Evolutionary conservation across 2,329 filamentous ascomycete species (phyloP), one percentile per base, ranked within the genome.

Genomic region (Zymoseptoria pseudotritici): DNA sequence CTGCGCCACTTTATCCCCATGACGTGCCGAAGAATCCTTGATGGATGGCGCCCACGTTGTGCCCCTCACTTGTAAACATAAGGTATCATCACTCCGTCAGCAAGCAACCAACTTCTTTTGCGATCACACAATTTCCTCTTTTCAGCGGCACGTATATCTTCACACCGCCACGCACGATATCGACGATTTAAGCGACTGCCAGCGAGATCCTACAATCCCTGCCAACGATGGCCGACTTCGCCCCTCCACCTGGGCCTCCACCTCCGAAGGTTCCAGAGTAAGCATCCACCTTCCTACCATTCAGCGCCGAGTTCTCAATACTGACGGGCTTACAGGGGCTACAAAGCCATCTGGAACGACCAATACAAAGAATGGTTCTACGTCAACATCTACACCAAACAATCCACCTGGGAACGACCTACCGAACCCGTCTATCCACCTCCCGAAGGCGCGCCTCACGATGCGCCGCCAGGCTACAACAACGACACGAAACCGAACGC

Each of bases 361-460:
- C 86, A 94, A 71, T 96, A 96, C 79, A 87, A 87, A 70, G 88
- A 94, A 82, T 96, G 90, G 87, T 96, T 94, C 83, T 97, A 89
- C 78, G 89, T 96, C 62, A 94, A 97, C 78, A 84, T 89, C 62
- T 84, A 86, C 75, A 96, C 91, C 65, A 94, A 94, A 70, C 82
- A 88, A 72, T 96, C 92, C 4, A 89, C 93, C 81, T 97, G 92
- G 92, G 89, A 96, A 4, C 87, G 85, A 67, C 91, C 91, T 19
- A 90, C 86, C 46, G 81, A 81, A 57, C 86, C 89, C 51, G 85
- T 85, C 56, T 82, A 83, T 65, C 80, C 82, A 17, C 75, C 80
- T 7, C 74, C 72, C 26, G 72, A 73, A 6, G 73, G 54, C 71
- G 74, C 46, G 67, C 77, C 86, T 11, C 74, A 79, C 4, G 88